phyloP scores from a whole-genome alignment of 345 rosid genomes.

The Turnera subulata region DNA sequence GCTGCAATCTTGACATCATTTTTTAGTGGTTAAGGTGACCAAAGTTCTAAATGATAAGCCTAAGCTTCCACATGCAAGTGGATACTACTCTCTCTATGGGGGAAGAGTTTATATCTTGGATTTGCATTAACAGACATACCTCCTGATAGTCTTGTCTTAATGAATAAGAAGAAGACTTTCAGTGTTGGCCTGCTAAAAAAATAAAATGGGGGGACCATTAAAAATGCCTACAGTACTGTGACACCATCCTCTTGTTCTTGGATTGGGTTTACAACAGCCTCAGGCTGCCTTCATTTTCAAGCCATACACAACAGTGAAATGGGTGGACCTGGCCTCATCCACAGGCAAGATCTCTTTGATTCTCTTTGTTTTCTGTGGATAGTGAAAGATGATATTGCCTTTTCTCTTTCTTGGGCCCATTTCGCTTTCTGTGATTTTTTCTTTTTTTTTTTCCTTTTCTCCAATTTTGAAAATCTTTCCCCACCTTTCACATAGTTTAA shows the following conservation, averaged over 20 bases:
- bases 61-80: neutral
- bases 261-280: conserved; percentile 21
- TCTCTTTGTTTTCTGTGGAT: conserved; percentile 47
- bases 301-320: conserved; percentile 29
- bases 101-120: neutral
- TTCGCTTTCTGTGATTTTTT: conserved; percentile 7
- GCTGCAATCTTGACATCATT: conserved; percentile 13
- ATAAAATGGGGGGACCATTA: conserved; percentile 32
- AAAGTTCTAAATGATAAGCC: neutral
- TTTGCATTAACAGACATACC: neutral
- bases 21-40: neutral
- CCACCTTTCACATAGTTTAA: conserved; percentile 17
- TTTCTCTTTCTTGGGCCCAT: conserved; percentile 50
- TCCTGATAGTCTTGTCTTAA: neutral
- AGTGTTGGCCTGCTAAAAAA: conserved; percentile 10
- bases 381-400: conserved; percentile 43
- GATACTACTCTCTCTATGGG: neutral
- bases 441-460: neutral
- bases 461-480: conserved; percentile 11
- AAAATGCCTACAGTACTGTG: conserved; percentile 4
- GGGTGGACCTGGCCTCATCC: conserved; percentile 48
- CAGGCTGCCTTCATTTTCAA: conserved; percentile 34
- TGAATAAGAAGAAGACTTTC: conserved; percentile 17
- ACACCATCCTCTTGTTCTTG: conserved; percentile 15
- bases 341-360: conserved; percentile 53